These are phyloP conservation scores for Sugiyamaella qingdaonensis DNA, from an alignment of 805 yeast species.

Conservation along the genomic window DNA sequence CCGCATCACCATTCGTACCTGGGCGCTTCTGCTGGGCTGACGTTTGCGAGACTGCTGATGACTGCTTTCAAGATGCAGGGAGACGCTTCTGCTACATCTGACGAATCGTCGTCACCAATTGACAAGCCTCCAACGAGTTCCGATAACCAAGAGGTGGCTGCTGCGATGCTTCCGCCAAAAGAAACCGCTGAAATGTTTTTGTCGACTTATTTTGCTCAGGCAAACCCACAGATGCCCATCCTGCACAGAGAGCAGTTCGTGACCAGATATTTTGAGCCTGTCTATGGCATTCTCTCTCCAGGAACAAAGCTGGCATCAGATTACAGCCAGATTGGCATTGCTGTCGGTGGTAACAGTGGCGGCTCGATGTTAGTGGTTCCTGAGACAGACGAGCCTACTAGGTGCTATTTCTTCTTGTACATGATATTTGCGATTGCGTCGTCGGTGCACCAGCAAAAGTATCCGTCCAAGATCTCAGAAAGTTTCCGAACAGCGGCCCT, in stretches of 20 bases:
- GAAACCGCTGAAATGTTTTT: slow-evolving; percentile 62
- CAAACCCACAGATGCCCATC: slow-evolving; percentile 80
- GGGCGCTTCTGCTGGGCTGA: slow-evolving; percentile 45
- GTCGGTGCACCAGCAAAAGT: slow-evolving; percentile 64
- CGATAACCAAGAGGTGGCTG: slow-evolving; percentile 21
- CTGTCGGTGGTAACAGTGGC: not conserved
- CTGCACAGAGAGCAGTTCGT: slow-evolving; percentile 78
- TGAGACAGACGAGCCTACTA: slow-evolving; percentile 10
- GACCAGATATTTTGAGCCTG: slow-evolving; percentile 62
- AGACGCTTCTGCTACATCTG: slow-evolving; percentile 6
- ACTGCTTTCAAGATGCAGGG: slow-evolving; percentile 60
- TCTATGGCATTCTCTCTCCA: slow-evolving; percentile 65
- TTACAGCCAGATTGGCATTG: slow-evolving; percentile 15
- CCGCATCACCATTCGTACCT: slow-evolving; percentile 20
- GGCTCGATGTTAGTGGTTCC: not conserved
- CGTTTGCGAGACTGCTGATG: slow-evolving; percentile 71
- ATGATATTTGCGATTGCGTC: slow-evolving; percentile 78
- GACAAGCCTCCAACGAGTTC: slow-evolving; percentile 14
- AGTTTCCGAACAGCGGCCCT: slow-evolving; percentile 67
- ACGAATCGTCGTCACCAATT: slow-evolving; percentile 20
- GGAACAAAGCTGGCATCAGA: slow-evolving; percentile 46
- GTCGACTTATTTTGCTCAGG: slow-evolving; percentile 65
- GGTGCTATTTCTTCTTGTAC: slow-evolving; percentile 59
- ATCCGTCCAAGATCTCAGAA: slow-evolving; percentile 61
- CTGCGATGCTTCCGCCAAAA: slow-evolving; percentile 64